Percentiles rank a stretch among this genome's conserved stretches.
phyloP scores from a whole-genome alignment of 345 rosid genomes.

The Raphanus sativus region DNA sequence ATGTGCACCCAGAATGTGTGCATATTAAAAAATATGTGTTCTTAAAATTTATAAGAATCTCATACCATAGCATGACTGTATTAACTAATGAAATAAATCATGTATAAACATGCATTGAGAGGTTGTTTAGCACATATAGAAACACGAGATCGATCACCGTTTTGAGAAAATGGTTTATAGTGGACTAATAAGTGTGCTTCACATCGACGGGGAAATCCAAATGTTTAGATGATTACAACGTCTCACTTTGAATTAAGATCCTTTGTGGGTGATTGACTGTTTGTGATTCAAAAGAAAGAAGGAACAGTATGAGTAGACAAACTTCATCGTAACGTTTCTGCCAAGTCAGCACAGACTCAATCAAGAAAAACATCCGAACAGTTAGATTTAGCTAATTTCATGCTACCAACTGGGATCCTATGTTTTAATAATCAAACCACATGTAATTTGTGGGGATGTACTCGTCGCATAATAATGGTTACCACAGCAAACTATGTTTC shows the following conservation, averaged over 20 bases:
- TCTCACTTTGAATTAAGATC: neutral
- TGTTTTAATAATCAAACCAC: neutral
- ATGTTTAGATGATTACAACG: neutral
- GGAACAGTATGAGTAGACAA: neutral
- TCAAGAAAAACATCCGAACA: neutral
- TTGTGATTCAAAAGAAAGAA: neutral
- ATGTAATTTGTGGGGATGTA: neutral
- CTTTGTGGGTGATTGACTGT: neutral
- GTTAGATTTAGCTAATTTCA: neutral
- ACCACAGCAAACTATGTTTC: neutral
- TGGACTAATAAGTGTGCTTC: too few relatives aligned
- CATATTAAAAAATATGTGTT: too few relatives aligned
- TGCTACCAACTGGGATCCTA: neutral
- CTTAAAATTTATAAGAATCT: too few relatives aligned
- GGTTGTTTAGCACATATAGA: too few relatives aligned
- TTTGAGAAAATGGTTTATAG: too few relatives aligned
- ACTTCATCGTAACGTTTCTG: too few relatives aligned
- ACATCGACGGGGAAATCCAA: neutral
- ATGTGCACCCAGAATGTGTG: too few relatives aligned
- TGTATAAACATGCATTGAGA: too few relatives aligned
- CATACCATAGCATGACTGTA: too few relatives aligned
- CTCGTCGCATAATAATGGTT: neutral
- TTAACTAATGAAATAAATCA: too few relatives aligned
- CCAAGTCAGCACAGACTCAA: neutral
- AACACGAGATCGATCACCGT: too few relatives aligned